A percentile compares a stretch with the other conserved stretches of the same genome.
Conservation (phyloP, 106 monocot genomes). For the Amphibolis antarctica region DNA sequence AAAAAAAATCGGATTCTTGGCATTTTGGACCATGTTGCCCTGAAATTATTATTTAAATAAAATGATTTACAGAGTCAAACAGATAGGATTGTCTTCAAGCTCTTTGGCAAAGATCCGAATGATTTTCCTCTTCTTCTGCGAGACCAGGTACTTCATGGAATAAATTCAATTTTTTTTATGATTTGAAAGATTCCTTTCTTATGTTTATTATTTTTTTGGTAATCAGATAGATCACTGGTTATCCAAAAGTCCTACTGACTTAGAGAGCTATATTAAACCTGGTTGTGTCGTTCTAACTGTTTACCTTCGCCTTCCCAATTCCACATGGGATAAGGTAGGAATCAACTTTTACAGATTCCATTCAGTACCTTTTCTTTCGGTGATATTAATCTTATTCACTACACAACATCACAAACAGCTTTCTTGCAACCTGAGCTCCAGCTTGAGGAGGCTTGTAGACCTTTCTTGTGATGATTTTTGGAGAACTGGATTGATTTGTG, state of each 20-base stretch:
- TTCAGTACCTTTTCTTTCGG: no score
- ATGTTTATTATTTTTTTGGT: neutral
- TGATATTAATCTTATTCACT: neutral
- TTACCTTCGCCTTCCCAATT: constrained; percentile 58
- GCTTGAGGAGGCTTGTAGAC: constrained; percentile 45
- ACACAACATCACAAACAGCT: constrained; percentile 28
- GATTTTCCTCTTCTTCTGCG: constrained; percentile 59
- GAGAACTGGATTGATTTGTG: constrained; percentile 69
- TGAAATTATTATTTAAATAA: neutral
- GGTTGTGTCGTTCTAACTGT: constrained; percentile 81
- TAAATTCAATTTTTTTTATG: neutral
- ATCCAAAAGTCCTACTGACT: constrained; percentile 67
- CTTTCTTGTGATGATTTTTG: constrained; percentile 44
- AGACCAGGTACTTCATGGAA: constrained; percentile 37
- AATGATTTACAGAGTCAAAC: constrained; percentile 49
- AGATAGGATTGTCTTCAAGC: constrained; percentile 78
- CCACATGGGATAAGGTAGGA: constrained; percentile 49
- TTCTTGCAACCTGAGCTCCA: constrained; percentile 33
- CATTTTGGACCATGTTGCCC: neutral
- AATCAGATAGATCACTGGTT: constrained; percentile 76
- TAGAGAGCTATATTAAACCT: constrained; percentile 89
- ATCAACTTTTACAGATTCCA: neutral
- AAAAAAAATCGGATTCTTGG: no score
- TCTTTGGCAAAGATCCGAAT: constrained; percentile 84
- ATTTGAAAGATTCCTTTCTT: neutral